Base-by-base conservation (phyloP, 805 yeast genomes). In the Alloascoidea africana region DNA sequence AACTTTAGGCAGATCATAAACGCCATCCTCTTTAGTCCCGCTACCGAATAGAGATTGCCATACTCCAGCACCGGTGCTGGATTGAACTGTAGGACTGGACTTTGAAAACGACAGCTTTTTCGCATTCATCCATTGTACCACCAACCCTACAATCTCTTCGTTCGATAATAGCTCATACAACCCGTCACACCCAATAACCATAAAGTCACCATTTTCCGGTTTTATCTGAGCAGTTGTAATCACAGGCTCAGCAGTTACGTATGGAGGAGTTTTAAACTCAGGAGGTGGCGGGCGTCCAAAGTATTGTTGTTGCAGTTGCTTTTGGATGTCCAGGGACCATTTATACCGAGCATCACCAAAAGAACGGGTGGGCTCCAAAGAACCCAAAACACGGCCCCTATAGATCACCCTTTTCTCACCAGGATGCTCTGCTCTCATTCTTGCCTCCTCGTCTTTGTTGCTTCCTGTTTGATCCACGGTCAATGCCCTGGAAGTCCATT, bases 331-430 rank as follows among this genome's bases (percentile, higher is more conserved):
- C 27, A 65, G 63, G 19, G 86, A 73, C 65, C 94, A 69, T 53
- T 91, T 91, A 54, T 85, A 91, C 43, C 96, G 70, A 41, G 95
- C 94, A 56, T 91, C 98, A 36, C 98, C 98, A 63, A 91, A 91
- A 1, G 97, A 94, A 50, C 98, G 68, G 0, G 95, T 74, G 11
- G 98, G 98, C 57, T 91, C 97, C 44, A 91, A 67, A 6, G 91
- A 75, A 0, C 98, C 98, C 46, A 91, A 66, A 6, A 91, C 82
- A 50, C 98, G 73, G 3, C 97, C 98, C 45, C 81, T 67, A 27
- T 89, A 70, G 34, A 78, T 94, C 37, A 76, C 74, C 27, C 52
- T 40, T 23, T 84, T 80, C 57, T 89, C 96, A 42, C 76, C 77
- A 1, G 98, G 98, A 58, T 91, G 98, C 57, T 87, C 96, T 19